Conservation (phyloP, 2,329 filamentous ascomycete species). For the Xylariales sp. region DNA sequence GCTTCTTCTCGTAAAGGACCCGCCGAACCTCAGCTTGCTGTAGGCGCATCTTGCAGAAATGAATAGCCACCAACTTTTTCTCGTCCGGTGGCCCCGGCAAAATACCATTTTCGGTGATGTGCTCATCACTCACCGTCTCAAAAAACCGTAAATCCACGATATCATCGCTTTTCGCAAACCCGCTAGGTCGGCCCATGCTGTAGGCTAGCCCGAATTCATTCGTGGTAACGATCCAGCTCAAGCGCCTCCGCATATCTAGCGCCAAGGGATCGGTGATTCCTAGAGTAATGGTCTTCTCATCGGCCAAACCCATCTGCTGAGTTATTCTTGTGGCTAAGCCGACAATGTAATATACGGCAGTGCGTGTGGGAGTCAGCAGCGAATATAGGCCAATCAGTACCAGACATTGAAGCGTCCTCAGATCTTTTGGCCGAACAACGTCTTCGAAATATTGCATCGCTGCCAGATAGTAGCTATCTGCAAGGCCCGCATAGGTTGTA, state of each 20-base stretch:
- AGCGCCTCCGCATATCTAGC: slow-evolving; percentile 81
- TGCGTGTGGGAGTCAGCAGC: slow-evolving; percentile 83
- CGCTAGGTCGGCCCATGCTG: slow-evolving; percentile 80
- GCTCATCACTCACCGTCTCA: slow-evolving; percentile 72
- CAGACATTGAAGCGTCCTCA: slow-evolving; percentile 86
- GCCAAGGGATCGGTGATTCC: slow-evolving; percentile 64
- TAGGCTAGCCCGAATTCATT: slow-evolving; percentile 89
- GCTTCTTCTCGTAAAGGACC: slow-evolving; percentile 80
- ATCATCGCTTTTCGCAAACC: slow-evolving; percentile 77
- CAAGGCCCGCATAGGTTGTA: slow-evolving; percentile 82
- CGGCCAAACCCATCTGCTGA: slow-evolving; percentile 81
- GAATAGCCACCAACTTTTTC: slow-evolving; percentile 84
- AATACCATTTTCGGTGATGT: slow-evolving; percentile 76
- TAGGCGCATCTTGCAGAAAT: slow-evolving; percentile 88
- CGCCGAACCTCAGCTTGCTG: slow-evolving; percentile 84
- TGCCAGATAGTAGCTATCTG: slow-evolving; percentile 90
- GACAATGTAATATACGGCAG: slow-evolving; percentile 88
- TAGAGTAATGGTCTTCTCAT: slow-evolving; percentile 80
- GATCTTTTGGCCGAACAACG: slow-evolving; percentile 80
- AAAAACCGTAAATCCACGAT: slow-evolving; percentile 85
- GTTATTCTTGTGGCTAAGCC: slow-evolving; percentile 83
- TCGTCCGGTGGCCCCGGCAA: slow-evolving; percentile 66
- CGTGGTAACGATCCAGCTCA: slow-evolving; percentile 82
- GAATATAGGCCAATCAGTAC: slow-evolving; percentile 87
- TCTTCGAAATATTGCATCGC: slow-evolving; percentile 81